These are phyloP conservation scores for Tulasnella sp. DNA, from an alignment of 768 basidiomycete species.

Conservation along the genomic window DNA sequence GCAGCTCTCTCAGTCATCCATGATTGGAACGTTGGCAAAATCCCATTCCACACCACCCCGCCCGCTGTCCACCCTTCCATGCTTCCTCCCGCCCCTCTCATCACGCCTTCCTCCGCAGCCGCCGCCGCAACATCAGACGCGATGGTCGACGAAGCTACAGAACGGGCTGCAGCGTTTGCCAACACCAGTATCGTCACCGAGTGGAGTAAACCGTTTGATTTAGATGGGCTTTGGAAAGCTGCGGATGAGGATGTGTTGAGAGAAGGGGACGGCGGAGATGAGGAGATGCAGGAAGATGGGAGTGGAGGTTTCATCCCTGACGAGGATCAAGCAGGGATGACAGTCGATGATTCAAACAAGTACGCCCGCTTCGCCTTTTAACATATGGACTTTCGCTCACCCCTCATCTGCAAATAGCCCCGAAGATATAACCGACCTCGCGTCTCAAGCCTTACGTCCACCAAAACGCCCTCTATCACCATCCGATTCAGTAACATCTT, in stretches of 20 bases:
- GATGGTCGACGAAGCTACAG: conserved; percentile 31
- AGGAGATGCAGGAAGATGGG: conserved; percentile 30
- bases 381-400: neutral
- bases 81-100: conserved; percentile 29
- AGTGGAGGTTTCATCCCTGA: conserved; percentile 32
- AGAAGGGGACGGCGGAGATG: conserved; percentile 36
- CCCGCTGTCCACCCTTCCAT: conserved; percentile 72
- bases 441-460: neutral
- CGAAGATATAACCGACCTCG: neutral
- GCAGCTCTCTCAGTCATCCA: conserved; percentile 73
- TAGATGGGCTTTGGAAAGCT: conserved; percentile 70
- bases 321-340: conserved; percentile 32
- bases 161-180: conserved; percentile 67
- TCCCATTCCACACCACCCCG: conserved; percentile 78
- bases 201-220: conserved; percentile 71
- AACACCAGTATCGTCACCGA: conserved; percentile 66
- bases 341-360: neutral
- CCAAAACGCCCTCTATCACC: neutral
- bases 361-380: neutral
- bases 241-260: conserved; percentile 68
- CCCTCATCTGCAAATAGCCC: neutral
- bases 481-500: conserved; percentile 12
- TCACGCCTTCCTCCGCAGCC: neutral
- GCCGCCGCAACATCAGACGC: conserved; percentile 20
- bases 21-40: conserved; percentile 97